phyloP scores from a whole-genome alignment of 169 alveolate genomes.

The Plasmodium falciparum region DNA sequence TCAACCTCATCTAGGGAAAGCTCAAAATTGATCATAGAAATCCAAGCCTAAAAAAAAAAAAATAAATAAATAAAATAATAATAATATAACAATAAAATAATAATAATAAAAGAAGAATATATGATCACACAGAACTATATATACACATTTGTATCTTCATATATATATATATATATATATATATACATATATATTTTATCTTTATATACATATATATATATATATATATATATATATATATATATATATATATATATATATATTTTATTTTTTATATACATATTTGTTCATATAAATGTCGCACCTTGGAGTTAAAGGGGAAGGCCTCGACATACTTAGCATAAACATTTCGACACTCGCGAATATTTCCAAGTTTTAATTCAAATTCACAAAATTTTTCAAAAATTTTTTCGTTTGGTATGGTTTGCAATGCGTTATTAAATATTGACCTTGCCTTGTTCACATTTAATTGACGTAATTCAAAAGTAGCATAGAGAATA shows the following conservation, averaged over 20 bases:
- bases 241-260: not conserved
- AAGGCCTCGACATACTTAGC: constrained; percentile 93
- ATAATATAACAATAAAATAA: no score
- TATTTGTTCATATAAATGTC: no score
- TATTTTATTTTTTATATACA: not conserved
- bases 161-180: no score
- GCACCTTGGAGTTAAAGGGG: constrained; percentile 90
- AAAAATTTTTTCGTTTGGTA: constrained; percentile 93
- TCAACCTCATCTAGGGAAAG: constrained; percentile 90
- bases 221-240: no score
- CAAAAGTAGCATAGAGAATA: constrained; percentile 92
- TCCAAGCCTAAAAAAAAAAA: constrained; percentile 89
- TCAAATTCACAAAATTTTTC: constrained; percentile 95
- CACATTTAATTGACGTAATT: constrained; percentile 87
- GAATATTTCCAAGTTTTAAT: constrained; percentile 94
- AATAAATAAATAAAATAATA: not conserved
- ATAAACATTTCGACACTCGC: constrained; percentile 94
- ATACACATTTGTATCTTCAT: no score
- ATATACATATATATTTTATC: not conserved
- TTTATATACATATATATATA: not conserved
- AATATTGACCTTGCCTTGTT: constrained; percentile 92
- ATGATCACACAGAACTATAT: not conserved
- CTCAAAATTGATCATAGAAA: constrained; percentile 92
- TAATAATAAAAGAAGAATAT: not conserved
- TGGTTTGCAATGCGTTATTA: constrained; percentile 95